phyloP scores from a whole-genome alignment of 2,329 filamentous ascomycete species.

The Myotisia sp. region DNA sequence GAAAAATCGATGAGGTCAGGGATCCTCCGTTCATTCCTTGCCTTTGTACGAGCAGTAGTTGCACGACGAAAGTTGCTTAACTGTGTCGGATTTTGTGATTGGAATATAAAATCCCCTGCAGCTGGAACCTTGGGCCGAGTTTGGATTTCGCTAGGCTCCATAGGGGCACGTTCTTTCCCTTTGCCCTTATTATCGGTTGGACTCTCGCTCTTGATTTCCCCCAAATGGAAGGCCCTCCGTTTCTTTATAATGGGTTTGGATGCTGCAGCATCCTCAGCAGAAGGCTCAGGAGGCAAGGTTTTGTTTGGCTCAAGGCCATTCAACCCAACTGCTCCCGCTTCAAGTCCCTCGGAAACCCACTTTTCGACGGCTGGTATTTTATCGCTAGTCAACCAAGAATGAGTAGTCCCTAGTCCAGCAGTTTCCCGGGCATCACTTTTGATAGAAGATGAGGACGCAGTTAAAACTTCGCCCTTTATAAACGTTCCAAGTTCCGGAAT shows the following conservation, averaged over 20 bases:
- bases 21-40: too few relatives aligned
- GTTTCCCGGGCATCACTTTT: not conserved
- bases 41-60: too few relatives aligned
- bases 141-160: too few relatives aligned
- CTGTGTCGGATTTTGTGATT: too few relatives aligned
- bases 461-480: conserved; percentile 7
- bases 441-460: not conserved
- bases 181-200: too few relatives aligned
- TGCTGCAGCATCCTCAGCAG: conserved; percentile 2
- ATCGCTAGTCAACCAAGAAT: conserved; percentile 18
- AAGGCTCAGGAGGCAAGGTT: conserved; percentile 4
- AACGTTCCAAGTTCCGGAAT: conserved; percentile 11
- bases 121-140: too few relatives aligned
- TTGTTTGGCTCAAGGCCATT: conserved; percentile 7
- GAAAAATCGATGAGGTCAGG: too few relatives aligned
- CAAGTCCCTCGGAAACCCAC: conserved; percentile 18
- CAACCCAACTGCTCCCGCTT: conserved; percentile 11
- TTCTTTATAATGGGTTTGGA: conserved; percentile 2
- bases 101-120: too few relatives aligned
- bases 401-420: conserved; percentile 3
- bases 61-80: too few relatives aligned
- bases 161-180: too few relatives aligned
- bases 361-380: conserved; percentile 19
- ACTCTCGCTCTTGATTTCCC: not conserved
- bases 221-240: not conserved